Conservation (phyloP, 108 stramenopile species). For the Nannochloropsis salina region DNA sequence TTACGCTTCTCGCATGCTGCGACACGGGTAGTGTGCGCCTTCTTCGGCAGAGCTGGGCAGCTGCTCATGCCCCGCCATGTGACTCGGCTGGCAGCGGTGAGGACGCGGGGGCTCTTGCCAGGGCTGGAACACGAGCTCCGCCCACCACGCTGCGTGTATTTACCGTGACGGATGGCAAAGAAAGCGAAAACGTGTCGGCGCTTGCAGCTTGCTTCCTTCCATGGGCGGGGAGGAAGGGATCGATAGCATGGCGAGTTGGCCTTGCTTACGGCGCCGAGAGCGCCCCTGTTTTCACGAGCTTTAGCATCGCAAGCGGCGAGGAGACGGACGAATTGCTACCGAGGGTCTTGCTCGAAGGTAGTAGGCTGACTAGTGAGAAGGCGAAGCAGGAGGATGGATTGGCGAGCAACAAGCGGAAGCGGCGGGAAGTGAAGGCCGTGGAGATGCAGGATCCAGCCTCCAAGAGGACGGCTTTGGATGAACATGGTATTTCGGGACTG, state of each 20-base stretch:
- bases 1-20: slow-evolving; percentile 29
- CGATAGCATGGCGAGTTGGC: not conserved
- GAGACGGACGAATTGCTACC: not conserved
- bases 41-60: slow-evolving; percentile 22
- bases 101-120: not conserved
- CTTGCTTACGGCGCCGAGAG: not conserved
- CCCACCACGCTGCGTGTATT: not conserved
- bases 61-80: not conserved
- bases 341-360: not conserved
- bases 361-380: not conserved
- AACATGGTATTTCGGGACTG: not conserved
- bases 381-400: not conserved
- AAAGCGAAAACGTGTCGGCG: not conserved
- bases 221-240: not conserved
- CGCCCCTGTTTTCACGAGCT: not conserved
- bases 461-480: not conserved
- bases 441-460: slow-evolving; percentile 13
- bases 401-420: slow-evolving; percentile 14
- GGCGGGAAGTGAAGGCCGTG: not conserved
- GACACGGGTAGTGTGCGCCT: slow-evolving; percentile 31
- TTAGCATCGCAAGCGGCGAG: not conserved
- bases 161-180: not conserved
- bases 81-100: not conserved
- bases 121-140: not conserved
- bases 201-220: not conserved